Conservation (phyloP, 1,284 basidiomycete genomes). For the Rhodotorula sp. region DNA sequence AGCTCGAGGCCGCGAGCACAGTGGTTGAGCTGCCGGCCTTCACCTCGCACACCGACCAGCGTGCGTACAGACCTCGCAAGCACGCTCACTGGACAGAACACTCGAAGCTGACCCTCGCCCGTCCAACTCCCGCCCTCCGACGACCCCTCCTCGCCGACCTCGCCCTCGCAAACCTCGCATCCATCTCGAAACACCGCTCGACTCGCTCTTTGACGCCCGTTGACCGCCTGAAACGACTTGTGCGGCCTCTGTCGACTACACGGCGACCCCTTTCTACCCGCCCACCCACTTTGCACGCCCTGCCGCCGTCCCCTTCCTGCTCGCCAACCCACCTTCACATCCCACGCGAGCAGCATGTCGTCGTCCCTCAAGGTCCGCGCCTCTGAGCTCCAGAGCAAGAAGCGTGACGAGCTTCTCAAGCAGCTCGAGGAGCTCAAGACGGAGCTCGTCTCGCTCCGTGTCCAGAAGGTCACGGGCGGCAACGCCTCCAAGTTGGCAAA, state of each 20-base stretch:
- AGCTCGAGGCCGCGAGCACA: too few species aligned
- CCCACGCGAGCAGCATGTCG: slow-evolving; percentile 28
- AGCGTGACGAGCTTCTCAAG: slow-evolving; percentile 75
- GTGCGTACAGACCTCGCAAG: too few species aligned
- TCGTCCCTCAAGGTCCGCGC: slow-evolving; percentile 40
- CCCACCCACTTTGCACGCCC: not conserved
- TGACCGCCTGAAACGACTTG: not conserved
- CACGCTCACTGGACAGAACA: not conserved
- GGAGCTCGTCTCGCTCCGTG: slow-evolving; percentile 77
- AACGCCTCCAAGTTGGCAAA: slow-evolving; percentile 94
- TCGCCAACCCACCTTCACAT: not conserved
- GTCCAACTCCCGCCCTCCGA: not conserved
- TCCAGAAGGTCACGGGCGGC: slow-evolving; percentile 97
- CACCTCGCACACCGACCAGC: too few species aligned
- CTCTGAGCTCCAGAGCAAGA: slow-evolving; percentile 39
- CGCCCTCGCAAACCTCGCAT: too few species aligned
- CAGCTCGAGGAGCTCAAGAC: slow-evolving; percentile 93
- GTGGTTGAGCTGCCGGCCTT: too few species aligned
- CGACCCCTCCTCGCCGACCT: not conserved
- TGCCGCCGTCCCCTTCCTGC: too few species aligned
- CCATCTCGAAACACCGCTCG: too few species aligned
- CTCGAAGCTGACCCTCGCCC: not conserved
- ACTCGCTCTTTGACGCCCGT: too few species aligned
- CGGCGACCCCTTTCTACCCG: not conserved
- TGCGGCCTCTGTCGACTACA: not conserved